Evolutionary conservation across 2,329 filamentous ascomycete genomes (phyloP).

Genomic region (Lachnellula arida): DNA sequence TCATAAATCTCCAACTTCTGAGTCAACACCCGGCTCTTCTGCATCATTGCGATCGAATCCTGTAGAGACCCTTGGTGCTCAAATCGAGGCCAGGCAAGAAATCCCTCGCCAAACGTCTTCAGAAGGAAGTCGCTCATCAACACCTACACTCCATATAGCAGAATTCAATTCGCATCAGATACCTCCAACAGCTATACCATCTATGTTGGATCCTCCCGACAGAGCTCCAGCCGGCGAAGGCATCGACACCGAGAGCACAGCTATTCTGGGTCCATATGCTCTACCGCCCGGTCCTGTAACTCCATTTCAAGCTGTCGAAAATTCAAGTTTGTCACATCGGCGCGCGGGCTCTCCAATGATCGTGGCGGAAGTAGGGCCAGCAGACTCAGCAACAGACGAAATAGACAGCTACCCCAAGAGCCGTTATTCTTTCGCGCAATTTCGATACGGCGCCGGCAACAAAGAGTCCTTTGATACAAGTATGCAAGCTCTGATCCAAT

Average conservation of each 20-base stretch:
- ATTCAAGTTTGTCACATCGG: neutral
- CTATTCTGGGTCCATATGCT: no score
- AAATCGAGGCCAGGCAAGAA: no score
- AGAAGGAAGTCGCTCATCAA: no score
- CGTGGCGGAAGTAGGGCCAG: neutral
- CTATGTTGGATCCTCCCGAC: no score
- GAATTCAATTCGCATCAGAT: no score
- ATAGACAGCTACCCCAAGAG: neutral
- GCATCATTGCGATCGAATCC: neutral
- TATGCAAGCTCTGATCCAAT: slow-evolving; percentile 17
- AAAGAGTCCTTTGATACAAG: slow-evolving; percentile 15
- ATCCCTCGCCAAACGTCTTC: no score
- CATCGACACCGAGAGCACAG: no score
- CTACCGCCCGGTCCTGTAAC: no score
- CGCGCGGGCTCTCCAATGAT: neutral
- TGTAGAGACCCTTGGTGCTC: neutral
- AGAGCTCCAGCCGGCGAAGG: no score
- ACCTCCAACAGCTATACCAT: no score
- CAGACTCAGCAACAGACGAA: slow-evolving; percentile 1
- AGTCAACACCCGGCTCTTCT: neutral
- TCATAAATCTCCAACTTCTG: slow-evolving; percentile 1
- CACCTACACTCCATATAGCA: no score
- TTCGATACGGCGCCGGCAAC: neutral
- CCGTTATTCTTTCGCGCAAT: neutral
- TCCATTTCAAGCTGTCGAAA: no score